Base-by-base conservation (phyloP, 805 yeast genomes). In the Cyberlindnera subsufficiens region DNA sequence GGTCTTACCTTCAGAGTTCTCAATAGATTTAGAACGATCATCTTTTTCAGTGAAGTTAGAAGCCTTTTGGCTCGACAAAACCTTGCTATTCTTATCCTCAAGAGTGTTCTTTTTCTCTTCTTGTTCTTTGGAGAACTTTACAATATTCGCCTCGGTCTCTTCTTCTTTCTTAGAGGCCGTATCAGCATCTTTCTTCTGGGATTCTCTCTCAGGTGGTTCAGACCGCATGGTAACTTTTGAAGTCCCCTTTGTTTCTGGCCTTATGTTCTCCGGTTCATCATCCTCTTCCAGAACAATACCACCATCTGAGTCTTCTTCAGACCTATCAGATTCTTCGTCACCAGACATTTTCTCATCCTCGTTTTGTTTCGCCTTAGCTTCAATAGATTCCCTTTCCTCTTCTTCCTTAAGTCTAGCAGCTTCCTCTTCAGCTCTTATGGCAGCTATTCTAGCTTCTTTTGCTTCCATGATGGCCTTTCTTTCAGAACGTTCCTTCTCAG, bases 401-500 rank as follows among this genome's bases (percentile, higher is more conserved):
- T 43, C 43, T 16, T 42, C 42, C 19, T 42, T 35, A 30, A 31
- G 44, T 35, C 34, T 41, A 19, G 15, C 37, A 19, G 39, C 39
- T 7, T 45, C 38, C 35, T 39, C 45, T 30, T 43, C 32, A 22
- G 30, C 40, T 30, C 22, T 32, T 18, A 19, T 19, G 25, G 14
- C 38, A 31, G 36, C 47, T 13, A 31, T 30, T 9, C 31, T 18
- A n/a, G 38, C 44, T 13, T 33, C 41, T 10, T 40, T 34, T 2
- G 30, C 42, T 18, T 15, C 35, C 11, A 32, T 38, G 15, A 33
- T 41, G n/a, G 39, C 42, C 13, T 32, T 37, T 30, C 42, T 43
- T 20, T 41, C 40, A n/a, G 38, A 38, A 20, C 33, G 38, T 39
- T 46, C 46, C 17, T 47, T 50, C 31, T 48, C 46, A 6, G 39